phyloP scores from a whole-genome alignment of 1,284 basidiomycete species.

The Naganishia liquefaciens region DNA sequence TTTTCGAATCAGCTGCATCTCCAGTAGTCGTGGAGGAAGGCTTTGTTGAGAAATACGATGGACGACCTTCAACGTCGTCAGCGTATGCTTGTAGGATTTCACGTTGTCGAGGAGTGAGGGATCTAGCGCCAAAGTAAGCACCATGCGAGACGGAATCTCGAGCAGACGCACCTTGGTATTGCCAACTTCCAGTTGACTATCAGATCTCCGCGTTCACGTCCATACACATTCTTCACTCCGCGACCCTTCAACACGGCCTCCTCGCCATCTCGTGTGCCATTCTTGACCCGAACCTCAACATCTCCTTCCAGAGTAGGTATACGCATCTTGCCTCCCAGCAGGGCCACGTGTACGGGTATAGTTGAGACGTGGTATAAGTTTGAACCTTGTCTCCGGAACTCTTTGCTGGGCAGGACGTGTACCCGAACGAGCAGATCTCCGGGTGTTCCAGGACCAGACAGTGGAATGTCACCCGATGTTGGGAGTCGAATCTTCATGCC shows the following conservation, averaged over 20 bases:
- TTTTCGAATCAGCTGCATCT: background rate
- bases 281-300: conserved; percentile 89
- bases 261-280: conserved; percentile 93
- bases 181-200: conserved; percentile 86
- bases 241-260: conserved; percentile 92
- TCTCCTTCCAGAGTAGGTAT: conserved; percentile 95
- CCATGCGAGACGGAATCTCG: background rate
- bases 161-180: conserved; percentile 74
- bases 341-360: conserved; percentile 87
- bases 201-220: conserved; percentile 76
- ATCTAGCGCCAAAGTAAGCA: conserved; percentile 56
- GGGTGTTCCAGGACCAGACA: conserved; percentile 70
- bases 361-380: conserved; percentile 89
- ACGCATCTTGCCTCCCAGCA: conserved; percentile 86
- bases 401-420: conserved; percentile 76
- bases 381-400: conserved; percentile 86
- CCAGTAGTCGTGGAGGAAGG: conserved; percentile 29
- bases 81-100: conserved; percentile 86
- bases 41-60: conserved; percentile 46
- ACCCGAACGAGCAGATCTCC: conserved; percentile 90
- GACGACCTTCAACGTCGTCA: conserved; percentile 82
- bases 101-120: conserved; percentile 77
- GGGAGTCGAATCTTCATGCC: conserved; percentile 90
- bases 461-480: conserved; percentile 80
- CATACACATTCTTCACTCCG: conserved; percentile 74